Evolutionary conservation across 2,329 filamentous ascomycete genomes (phyloP).

Genomic region (Drechslerella dactyloides): DNA sequence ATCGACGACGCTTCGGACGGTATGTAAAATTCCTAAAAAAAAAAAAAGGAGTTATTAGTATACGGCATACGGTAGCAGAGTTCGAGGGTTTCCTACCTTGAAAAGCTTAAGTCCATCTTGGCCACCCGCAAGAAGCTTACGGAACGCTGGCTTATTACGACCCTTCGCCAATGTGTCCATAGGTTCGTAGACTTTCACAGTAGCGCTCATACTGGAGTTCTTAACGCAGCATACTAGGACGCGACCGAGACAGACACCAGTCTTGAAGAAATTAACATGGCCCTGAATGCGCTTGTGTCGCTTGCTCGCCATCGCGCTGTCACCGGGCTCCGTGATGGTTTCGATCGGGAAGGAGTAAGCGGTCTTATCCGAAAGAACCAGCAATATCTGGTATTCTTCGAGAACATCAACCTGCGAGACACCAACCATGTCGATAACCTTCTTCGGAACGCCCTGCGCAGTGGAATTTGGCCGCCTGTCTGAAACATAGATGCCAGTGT

Average conservation of each 20-base stretch:
- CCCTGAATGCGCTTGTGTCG: conserved; percentile 94
- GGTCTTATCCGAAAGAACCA: conserved; percentile 92
- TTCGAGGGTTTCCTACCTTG: conserved; percentile 64
- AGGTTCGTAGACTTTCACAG: conserved; percentile 98
- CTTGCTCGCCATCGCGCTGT: conserved; percentile 74
- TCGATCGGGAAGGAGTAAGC: conserved; percentile 87
- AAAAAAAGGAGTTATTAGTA: too few species aligned
- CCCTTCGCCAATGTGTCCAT: conserved; percentile 92
- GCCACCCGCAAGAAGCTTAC: conserved; percentile 91
- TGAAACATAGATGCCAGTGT: conserved; percentile 88
- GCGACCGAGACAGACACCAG: conserved; percentile 89
- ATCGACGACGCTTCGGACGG: conserved; percentile 97
- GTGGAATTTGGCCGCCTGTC: conserved; percentile 87
- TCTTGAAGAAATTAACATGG: conserved; percentile 98
- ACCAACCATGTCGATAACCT: conserved; percentile 81
- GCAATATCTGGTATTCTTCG: conserved; percentile 88
- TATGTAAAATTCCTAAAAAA: conserved; percentile 84
- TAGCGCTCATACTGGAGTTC: conserved; percentile 88
- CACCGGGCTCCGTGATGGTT: conserved; percentile 81
- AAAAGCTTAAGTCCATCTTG: conserved; percentile 96
- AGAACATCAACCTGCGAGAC: conserved; percentile 96
- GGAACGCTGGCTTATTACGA: conserved; percentile 93
- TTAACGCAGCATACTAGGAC: conserved; percentile 97
- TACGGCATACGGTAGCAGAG: too few species aligned
- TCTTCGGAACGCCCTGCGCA: conserved; percentile 70